These are phyloP conservation scores for Xeromyces bisporus DNA, from an alignment of 495 filamentous ascomycete species.

Conservation along the genomic window DNA sequence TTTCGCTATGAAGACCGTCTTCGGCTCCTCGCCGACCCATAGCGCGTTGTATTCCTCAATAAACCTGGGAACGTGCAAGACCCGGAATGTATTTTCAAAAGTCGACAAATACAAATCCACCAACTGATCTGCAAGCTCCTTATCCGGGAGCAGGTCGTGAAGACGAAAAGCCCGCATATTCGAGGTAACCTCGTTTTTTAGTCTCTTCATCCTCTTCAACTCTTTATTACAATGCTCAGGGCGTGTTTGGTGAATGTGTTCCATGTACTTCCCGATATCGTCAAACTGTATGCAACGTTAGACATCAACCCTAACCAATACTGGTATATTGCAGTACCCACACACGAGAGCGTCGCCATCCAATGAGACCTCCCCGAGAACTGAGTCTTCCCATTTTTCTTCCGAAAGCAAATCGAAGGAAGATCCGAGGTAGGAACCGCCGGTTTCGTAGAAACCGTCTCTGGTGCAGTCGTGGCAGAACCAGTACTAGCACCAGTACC, in stretches of 20 bases:
- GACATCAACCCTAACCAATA: not conserved
- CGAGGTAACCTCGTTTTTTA: slow-evolving; percentile 20
- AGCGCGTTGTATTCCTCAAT: slow-evolving; percentile 32
- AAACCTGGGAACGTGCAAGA: slow-evolving; percentile 43
- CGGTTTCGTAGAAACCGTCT: too few relatives aligned
- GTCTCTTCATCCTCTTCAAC: slow-evolving; percentile 20
- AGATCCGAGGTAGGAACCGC: too few relatives aligned
- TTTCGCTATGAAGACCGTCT: slow-evolving; percentile 25
- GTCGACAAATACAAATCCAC: slow-evolving; percentile 36
- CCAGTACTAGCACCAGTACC: too few relatives aligned
- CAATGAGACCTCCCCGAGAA: slow-evolving; percentile 34
- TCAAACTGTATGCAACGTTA: slow-evolving; percentile 23
- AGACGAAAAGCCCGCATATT: slow-evolving; percentile 23
- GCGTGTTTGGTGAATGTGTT: slow-evolving; percentile 16
- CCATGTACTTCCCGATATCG: slow-evolving; percentile 28
- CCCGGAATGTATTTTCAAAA: slow-evolving; percentile 39
- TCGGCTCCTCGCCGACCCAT: slow-evolving; percentile 24
- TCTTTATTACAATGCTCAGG: slow-evolving; percentile 16
- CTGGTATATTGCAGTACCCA: slow-evolving; percentile 10
- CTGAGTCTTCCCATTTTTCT: slow-evolving; percentile 29
- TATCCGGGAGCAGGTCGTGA: slow-evolving; percentile 30
- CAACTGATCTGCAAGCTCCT: slow-evolving; percentile 32
- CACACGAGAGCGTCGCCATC: slow-evolving; percentile 27
- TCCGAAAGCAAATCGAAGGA: slow-evolving; percentile 28
- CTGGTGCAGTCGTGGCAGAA: too few relatives aligned